Evolutionary conservation across 73 alveolate species (phyloP).

Genomic region (Diophrys sp.): DNA sequence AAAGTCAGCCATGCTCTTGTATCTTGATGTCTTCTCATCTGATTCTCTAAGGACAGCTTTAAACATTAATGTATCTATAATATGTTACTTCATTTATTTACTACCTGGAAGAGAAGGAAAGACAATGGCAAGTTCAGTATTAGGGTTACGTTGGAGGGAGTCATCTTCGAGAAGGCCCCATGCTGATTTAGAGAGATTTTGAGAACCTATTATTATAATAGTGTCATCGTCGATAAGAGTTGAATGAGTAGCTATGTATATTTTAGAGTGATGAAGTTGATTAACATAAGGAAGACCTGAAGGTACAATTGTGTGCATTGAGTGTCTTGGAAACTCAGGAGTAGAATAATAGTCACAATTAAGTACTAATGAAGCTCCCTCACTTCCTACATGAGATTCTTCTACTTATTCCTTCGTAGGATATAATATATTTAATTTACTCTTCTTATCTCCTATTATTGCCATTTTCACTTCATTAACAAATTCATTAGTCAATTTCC

Average conservation of each 20-base stretch:
- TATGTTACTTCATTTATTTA: slow-evolving; percentile 58
- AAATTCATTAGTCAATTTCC: slow-evolving; percentile 31
- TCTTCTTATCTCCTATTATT: neutral
- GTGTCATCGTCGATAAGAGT: slow-evolving; percentile 30
- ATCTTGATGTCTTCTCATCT: too few relatives aligned
- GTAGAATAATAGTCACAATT: slow-evolving; percentile 3
- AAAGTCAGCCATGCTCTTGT: too few relatives aligned
- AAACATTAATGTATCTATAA: slow-evolving; percentile 14
- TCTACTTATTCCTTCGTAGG: slow-evolving; percentile 24
- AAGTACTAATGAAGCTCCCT: neutral
- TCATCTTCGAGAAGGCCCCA: slow-evolving; percentile 37
- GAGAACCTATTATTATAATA: slow-evolving; percentile 33
- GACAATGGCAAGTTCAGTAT: slow-evolving; percentile 80
- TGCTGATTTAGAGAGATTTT: slow-evolving; percentile 33
- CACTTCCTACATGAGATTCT: neutral
- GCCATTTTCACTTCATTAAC: neutral
- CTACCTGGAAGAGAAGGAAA: slow-evolving; percentile 55
- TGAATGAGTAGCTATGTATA: slow-evolving; percentile 12
- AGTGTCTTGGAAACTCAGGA: slow-evolving; percentile 16
- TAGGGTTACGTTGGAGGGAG: slow-evolving; percentile 4
- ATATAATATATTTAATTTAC: slow-evolving; percentile 19
- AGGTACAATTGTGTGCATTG: slow-evolving; percentile 20
- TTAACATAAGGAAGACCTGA: neutral
- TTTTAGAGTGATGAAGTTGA: slow-evolving; percentile 25
- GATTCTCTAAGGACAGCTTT: too few relatives aligned